Evolutionary conservation across 495 filamentous ascomycete species (phyloP), one percentile per base, ranked within the genome.

Genomic region (Sphaerosporella brunnea): DNA sequence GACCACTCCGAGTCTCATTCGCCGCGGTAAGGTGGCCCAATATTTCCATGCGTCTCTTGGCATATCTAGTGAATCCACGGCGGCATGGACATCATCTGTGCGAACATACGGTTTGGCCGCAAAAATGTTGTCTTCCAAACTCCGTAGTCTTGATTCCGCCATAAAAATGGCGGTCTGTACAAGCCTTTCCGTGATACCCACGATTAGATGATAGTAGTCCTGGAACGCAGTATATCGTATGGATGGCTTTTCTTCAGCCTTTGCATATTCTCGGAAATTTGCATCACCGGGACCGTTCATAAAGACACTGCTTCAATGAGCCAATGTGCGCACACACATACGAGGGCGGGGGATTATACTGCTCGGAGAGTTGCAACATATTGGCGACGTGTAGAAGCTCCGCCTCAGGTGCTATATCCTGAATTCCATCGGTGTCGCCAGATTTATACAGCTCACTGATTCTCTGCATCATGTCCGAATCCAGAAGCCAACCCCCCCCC

Each of bases 191-290:
- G 80, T 86, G 15, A 87, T 49, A 47, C 67, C 78, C 8, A 82
- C 59, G 16, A 70, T 66, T 4, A 92, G 60, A n/a, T 71, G 67
- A 53, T 86, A 70, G 44, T 92, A 79, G 48, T 93, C 84, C 19
- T 73, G 68, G 9, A 88, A 69, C 1, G 80, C 78, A 3, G 72
- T 82, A 51, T 62, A 69, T 54, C 66, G 71, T 13, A 93, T 73
- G 0, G 79, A 72, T 0, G 85, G 84, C 2, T 51, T 60, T 21
- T 80, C 72, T 2, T 60, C 63, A 38, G 56, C 48, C 18, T 63
- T 61, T 5, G 64, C 65, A 4, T 79, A 42, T 45, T 64, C 63
- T 13, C 57, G 64, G 82, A 82, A 93, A 54, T 84, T 84, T 39
- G 76, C 68, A 32, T 79, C 73, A 18, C 34, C 58, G 49, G 37